phyloP scores from a whole-genome alignment of 371 early-diverging fungal genomes.

The Lichtheimia ornata region DNA sequence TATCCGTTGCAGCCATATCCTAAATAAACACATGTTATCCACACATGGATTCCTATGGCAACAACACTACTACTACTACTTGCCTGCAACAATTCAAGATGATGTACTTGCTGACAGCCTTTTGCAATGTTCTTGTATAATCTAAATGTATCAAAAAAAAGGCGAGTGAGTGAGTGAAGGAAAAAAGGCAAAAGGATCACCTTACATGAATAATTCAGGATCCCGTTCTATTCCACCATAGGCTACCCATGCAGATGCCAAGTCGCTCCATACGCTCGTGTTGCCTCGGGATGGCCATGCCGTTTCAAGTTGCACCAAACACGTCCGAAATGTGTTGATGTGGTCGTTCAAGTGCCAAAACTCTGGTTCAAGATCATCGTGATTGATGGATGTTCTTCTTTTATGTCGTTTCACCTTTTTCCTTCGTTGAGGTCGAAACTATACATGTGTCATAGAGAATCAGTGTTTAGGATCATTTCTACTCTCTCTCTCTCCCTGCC shows the following conservation, averaged over 20 bases:
- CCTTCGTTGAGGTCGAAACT: conserved; percentile 28
- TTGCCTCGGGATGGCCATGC: conserved; percentile 2
- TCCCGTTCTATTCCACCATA: conserved; percentile 44
- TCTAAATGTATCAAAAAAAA: conserved; percentile 8
- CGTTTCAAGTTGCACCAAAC: conserved; percentile 1
- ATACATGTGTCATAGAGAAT: not conserved
- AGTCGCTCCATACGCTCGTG: conserved; percentile 22
- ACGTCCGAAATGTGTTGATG: conserved; percentile 4
- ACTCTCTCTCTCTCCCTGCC: too few species aligned
- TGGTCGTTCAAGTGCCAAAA: conserved; percentile 20
- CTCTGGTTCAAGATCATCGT: conserved; percentile 38
- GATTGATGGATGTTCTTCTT: conserved; percentile 12
- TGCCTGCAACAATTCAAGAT: conserved; percentile 35
- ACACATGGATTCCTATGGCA: too few species aligned
- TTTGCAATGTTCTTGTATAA: conserved; percentile 36
- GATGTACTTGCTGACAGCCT: conserved; percentile 28
- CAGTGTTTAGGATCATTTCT: too few species aligned
- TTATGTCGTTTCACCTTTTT: conserved; percentile 18
- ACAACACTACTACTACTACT: not conserved
- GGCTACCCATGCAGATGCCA: conserved; percentile 33
- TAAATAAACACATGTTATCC: not conserved
- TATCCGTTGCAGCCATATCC: conserved; percentile 28
- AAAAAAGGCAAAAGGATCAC: not conserved
- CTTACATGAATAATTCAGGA: conserved; percentile 42
- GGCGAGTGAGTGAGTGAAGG: not conserved